Conservation (phyloP, 2,329 filamentous ascomycete species). For the Talaromyces sp. region DNA sequence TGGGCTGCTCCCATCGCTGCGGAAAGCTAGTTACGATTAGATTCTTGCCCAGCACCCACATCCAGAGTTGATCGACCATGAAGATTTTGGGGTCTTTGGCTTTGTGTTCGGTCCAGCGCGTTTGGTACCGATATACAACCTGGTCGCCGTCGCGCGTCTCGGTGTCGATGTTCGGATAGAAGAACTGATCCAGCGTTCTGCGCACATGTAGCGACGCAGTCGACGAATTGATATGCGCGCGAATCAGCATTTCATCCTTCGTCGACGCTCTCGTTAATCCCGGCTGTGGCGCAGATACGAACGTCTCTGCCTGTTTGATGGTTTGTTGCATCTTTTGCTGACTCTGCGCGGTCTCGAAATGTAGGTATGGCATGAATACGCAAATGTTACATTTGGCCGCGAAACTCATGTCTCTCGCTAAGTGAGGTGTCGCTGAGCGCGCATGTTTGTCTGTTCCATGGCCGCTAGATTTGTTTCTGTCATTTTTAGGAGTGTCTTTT, state of each 20-base stretch:
- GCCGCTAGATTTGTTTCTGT: conserved; percentile 31
- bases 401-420: neutral
- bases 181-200: conserved; percentile 64
- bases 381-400: conserved; percentile 27
- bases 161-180: conserved; percentile 61
- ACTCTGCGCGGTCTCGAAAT: conserved; percentile 59
- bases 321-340: conserved; percentile 57
- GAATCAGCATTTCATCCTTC: conserved; percentile 36
- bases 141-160: conserved; percentile 59
- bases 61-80: conserved; percentile 68
- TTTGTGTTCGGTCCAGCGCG: conserved; percentile 32
- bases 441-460: conserved; percentile 10
- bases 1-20: conserved; percentile 51
- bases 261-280: conserved; percentile 31
- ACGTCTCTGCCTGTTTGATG: conserved; percentile 41
- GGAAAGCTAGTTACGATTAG: conserved; percentile 52
- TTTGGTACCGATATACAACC: conserved; percentile 61
- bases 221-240: conserved; percentile 37
- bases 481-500: conserved; percentile 24
- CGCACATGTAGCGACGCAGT: conserved; percentile 51
- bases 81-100: conserved; percentile 56
- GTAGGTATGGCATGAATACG: conserved; percentile 62
- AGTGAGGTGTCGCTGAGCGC: conserved; percentile 13
- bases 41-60: conserved; percentile 59
- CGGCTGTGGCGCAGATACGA: conserved; percentile 20